Base-by-base conservation (phyloP, 2,329 filamentous ascomycete species). In the Incumbomyces delicatus region DNA sequence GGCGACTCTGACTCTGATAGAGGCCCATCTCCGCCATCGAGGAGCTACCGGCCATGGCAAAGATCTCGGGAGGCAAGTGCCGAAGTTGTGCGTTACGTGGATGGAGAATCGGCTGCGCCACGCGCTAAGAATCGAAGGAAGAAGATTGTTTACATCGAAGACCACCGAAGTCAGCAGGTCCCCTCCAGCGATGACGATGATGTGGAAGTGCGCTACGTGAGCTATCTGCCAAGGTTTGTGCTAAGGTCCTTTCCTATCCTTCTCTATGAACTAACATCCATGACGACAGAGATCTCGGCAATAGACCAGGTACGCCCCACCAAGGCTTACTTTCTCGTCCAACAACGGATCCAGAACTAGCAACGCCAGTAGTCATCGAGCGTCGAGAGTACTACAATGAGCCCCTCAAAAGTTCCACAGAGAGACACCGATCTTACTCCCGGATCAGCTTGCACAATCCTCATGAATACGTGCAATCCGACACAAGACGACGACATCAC, bases 71-170 rank as follows among this genome's bases (percentile, higher is more conserved):
- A 29, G n/a, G 17, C 42, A 31, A 38, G 12, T 13, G 33, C 37
- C n/a, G 42, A 45, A 22, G 11, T 45, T 16, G 22, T 45, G 6
- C 33, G 42, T 8, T 45, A 45, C 22, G 42, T 45, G 8, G 18
- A 45, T 31, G 13, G 20, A 2, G 22, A 27, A 6, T 6, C 27
- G 16, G 3, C n/a, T 30, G 22, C 6, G 29, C 33, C 33, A 37
- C 41, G 32, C 13, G 17, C 30, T 14, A 32, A 17, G 22, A 38
- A 18, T 29, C 18, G 42, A 29, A 37, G 18, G 16, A 29, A 31
- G 42, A 45, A 30, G 14, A 38, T 37, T n/a, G 34, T 45, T 17
- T 38, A 38, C 31, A 20, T 45, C 22, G 34, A 45, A 32, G 42
- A 37, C 22, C 34, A 45, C 16, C 42, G 42, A 10, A 6, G 12